Base-by-base conservation (phyloP, 805 yeast genomes). In the Saturnispora halmiae region DNA sequence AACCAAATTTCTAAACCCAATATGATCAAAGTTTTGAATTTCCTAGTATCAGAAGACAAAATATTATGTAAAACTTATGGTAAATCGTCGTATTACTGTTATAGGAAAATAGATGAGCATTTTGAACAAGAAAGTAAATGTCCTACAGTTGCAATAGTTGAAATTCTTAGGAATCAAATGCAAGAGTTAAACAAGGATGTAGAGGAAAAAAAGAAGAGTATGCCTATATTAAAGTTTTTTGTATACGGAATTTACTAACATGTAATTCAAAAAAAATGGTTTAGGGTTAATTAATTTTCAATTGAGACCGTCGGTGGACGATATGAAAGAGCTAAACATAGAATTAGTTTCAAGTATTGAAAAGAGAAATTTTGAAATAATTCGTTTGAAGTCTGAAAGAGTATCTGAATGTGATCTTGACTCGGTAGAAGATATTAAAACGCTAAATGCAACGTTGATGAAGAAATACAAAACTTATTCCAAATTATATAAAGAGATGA, bases 61-160 rank as follows among this genome's bases (percentile, higher is more conserved):
- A 56, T 72, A 22, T 44, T 61, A 0, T 50, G 59, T 0, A 72
- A 70, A 47, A 38, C 58, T 5, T 67, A 67, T 42, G 77, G 77
- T 0, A 73, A 71, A 45, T 53, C 65, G 26, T 49, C 48, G 0
- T 64, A 69, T 20, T 70, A 69, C 39, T 64, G 68, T 22, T 69
- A 67, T 32, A 58, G 60, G n/a, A 66, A 67, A 42, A 44, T 47
- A 9, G 28, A 11, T 6, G 42, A 36, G 33, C 28, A 22, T 1
- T 4, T 10, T 16, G 34, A 4, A 7, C 22, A 40, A 32, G 6
- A 21, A 6, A 26, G 34, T 4, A 36, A 22, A 7, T 24, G 28
- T n/a, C 22, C 21, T 2, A 28, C n/a, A 10, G 31, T 29, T 10
- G 20, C 39, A 3, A 38, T 15, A 4, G 8, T 45, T 9, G 49